Base-by-base conservation (phyloP, 768 basidiomycete species). In the Suillus spraguei region DNA sequence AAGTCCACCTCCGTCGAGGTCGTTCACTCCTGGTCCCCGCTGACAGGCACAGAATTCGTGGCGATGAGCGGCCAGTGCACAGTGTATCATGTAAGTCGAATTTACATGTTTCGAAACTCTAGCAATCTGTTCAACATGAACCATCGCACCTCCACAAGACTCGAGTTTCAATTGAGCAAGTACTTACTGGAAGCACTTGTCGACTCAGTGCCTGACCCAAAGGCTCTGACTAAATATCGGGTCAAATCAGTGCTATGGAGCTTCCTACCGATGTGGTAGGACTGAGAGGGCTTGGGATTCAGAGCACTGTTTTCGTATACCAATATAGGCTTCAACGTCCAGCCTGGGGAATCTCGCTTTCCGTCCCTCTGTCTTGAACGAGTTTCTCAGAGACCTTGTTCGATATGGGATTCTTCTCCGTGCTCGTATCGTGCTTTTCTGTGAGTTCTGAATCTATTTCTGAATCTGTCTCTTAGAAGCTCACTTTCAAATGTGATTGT, bases 21-120 rank as follows among this genome's bases (percentile, higher is more conserved):
- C 85, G 2, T 80, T 83, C 64, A 85, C 87, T 28, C 86, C 86
- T n/a, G 78, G 79, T 33, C 81, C 73, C 42, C 16, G 16, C 24
- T 7, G 14, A 28, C 44, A 49, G 49, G 49, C 14, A 49, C 49
- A 3, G 14, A 24, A 24, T 14, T 49, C 14, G 47, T 14, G 47
- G 24, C 24, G 49, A 49, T 49, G 47, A 49, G 14, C 47, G 22
- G 47, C 47, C 3, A 47, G 22, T 47, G 22, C 22, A 14, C 78
- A 78, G 50, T 38, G 36, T 3, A 49, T 28, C 49, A 47, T 47
- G 46, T 47, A 49, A 28, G 14, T 28, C 28, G 28, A 28, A 28
- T 28, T 28, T 49, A 4, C 7, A 13, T n/a, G 42, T n/a, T 44
- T 20, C 47, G 47, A 49, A 49, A 49, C 47, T n/a, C n/a, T n/a